Evolutionary conservation across 2,329 filamentous ascomycete species (phyloP), one percentile per base, ranked within the genome.

Genomic region (Xylariales sp.): DNA sequence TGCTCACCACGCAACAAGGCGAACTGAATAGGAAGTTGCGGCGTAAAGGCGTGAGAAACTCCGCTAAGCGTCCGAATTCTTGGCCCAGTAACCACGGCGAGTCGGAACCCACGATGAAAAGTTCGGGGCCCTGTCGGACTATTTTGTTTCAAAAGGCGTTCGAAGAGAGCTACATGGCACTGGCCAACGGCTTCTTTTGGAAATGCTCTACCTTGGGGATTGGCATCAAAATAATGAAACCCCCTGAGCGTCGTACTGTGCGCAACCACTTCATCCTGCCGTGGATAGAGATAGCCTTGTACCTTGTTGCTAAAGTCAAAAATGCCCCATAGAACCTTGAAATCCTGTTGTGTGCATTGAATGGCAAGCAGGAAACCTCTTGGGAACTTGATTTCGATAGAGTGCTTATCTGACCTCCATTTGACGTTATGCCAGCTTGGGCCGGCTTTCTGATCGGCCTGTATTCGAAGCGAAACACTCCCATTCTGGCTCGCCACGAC

Each of bases 251-350:
- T 89, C 7, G 88, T 86, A 73, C 90, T 88, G 76, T 93, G 93
- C 1, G 91, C 84, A 64, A 91, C 80, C 1, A 83, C 83, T 80
- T 97, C 94, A 60, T 93, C 91, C 36, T 85, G 83, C 48, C 89
- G 86, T 6, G 90, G 88, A 43, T 89, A 88, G 49, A 97, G 83
- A 59, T 89, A 92, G 32, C 86, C 85, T 75, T 94, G 91, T 1
- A 95, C 88, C 74, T 92, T 93, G 71, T 86, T 87, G 32, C 91
- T 93, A 77, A 97, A 95, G 67, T 97, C 93, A 71, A 94, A 93
- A 79, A 97, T 93, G 73, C 89, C 91, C 88, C 91, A 94, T 10
- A 97, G 80, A 69, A 87, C 89, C 69, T 90, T 88, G 81, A 92
- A 97, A 76, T 97, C 93, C n/a, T 87, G 83, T 73, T 94, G 91